Conservation (phyloP, 2,329 filamentous ascomycete genomes). For the Sclerotinia sclerotiorum region DNA sequence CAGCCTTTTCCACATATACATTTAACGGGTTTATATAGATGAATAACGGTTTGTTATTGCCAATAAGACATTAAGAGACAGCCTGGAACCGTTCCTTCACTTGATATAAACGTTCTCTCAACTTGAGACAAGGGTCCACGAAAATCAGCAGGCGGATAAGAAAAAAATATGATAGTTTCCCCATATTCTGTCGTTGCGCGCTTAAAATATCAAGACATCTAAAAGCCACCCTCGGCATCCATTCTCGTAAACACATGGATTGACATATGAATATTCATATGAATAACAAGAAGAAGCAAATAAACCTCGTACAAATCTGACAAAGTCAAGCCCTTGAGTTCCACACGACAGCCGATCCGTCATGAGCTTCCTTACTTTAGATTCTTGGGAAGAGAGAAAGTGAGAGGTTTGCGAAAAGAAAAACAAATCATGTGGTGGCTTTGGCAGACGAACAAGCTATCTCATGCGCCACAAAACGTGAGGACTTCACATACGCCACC, state of each 20-base stretch:
- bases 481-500: conserved; percentile 4
- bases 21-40: background rate
- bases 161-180: background rate
- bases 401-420: background rate
- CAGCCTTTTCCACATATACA: conserved; percentile 4
- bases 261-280: background rate
- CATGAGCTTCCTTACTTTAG: background rate
- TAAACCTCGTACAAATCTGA: background rate
- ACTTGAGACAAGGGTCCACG: conserved; percentile 1
- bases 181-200: background rate
- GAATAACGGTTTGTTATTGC: background rate
- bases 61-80: background rate
- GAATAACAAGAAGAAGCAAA: background rate
- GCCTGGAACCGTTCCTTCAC: background rate
- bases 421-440: background rate
- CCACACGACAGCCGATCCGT: background rate
- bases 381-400: background rate
- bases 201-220: conserved; percentile 12
- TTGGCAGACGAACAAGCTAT: background rate
- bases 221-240: conserved; percentile 6
- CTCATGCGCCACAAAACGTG: conserved; percentile 4
- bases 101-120: conserved; percentile 2
- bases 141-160: conserved; percentile 12
- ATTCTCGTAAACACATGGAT: background rate
- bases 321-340: background rate